Conservation (phyloP, 2,329 filamentous ascomycete genomes). For the Talaromyces amestolkiae region DNA sequence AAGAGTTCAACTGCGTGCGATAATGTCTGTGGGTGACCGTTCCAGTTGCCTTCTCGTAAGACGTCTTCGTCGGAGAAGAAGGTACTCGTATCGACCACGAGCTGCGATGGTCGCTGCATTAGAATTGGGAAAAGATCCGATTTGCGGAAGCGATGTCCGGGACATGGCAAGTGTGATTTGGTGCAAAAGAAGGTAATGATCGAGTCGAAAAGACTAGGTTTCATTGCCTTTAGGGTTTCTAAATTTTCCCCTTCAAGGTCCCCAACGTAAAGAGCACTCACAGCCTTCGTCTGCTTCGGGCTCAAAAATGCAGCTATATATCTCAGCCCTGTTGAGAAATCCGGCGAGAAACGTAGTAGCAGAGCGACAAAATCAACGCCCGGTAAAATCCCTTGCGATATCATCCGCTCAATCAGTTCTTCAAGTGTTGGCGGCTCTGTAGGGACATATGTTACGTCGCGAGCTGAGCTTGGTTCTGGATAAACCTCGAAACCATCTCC, state of each 20-base stretch:
- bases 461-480: constrained; percentile 55
- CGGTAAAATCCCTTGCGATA: constrained; percentile 44
- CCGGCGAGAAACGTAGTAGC: constrained; percentile 47
- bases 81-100: constrained; percentile 19
- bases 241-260: constrained; percentile 21
- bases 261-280: constrained; percentile 29
- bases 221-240: constrained; percentile 30
- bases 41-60: constrained; percentile 20
- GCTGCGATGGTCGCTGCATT: constrained; percentile 19
- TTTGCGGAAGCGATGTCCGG: constrained; percentile 21
- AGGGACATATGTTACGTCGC: constrained; percentile 57
- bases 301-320: constrained; percentile 35
- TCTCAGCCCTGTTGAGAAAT: constrained; percentile 41
- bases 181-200: constrained; percentile 45
- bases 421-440: constrained; percentile 53
- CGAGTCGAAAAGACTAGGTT: constrained; percentile 42
- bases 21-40: constrained; percentile 30
- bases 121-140: constrained; percentile 32
- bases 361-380: constrained; percentile 47
- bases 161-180: constrained; percentile 14
- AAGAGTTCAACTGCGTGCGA: constrained; percentile 40
- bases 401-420: constrained; percentile 54
- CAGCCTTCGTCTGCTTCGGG: constrained; percentile 34
- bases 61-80: constrained; percentile 18
- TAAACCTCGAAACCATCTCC: constrained; percentile 57